Base-by-base conservation (phyloP, 2,329 filamentous ascomycete species). In the Beauveria medogensis region DNA sequence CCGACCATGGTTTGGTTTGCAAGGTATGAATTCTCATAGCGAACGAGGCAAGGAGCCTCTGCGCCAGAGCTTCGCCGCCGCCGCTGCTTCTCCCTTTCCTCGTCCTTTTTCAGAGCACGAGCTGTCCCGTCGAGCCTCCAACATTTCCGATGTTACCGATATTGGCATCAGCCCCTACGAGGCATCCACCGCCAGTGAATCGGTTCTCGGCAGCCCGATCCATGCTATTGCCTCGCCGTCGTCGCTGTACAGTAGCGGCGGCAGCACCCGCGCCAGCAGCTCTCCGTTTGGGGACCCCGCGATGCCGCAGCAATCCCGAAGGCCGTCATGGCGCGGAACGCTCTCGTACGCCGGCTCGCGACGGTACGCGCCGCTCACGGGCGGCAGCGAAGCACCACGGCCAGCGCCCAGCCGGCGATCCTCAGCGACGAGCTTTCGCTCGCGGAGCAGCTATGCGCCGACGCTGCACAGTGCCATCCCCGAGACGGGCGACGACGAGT, bases 221-320 rank as follows among this genome's bases (percentile, higher is more conserved):
- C 70, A 71, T 8, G 70, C 70, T 16, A 73, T 72, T 22, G 73
- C 73, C 56, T 75, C 76, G 16, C 68, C 77, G 57, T 71, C 74
- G 20, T 77, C 77, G 4, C 66, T 78, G n/a, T 70, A 73, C 55
- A 74, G 76, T 4, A 64, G 67, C 44, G 63, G 67, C 18, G 62
- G 57, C 47, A 28, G 57, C 60, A 24, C 57, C 44, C 2, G 58
- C 59, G 46, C 10, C 14, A 14, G 12, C 24, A 9, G 3, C 24
- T 54, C 48, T 14, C 50, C 41, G 18, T 43, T 43, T 20, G 41
- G 7, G 41, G 50, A 52, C 30, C 14, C 34, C 34, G 28, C 30
- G 24, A 16, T 22, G 40, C 28, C 6, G 6, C 41, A 37, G 24
- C 59, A 22, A n/a, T 43, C 24, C 18, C 52, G 52, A 44, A 30